A percentile compares a stretch with the other conserved stretches of the same genome.
These are phyloP conservation scores for Naganishia cerealis DNA, from an alignment of 1,284 basidiomycete genomes.

Conservation along the genomic window DNA sequence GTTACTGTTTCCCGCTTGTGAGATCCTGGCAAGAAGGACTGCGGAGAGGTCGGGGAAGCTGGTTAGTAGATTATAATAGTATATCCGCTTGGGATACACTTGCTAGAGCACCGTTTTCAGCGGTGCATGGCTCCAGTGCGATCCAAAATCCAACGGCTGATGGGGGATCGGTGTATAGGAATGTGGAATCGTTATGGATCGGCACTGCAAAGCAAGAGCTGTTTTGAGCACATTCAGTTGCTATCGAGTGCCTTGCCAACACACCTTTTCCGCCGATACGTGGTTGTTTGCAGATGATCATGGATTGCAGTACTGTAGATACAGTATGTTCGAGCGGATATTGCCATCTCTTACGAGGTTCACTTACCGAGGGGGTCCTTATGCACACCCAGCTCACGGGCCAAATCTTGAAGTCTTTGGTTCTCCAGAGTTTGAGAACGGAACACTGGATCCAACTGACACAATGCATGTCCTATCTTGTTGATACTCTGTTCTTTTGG, in stretches of 20 bases:
- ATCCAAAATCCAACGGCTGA: constrained; percentile 94
- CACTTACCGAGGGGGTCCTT: constrained; percentile 72
- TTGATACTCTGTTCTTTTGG: constrained; percentile 67
- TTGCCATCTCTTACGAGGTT: constrained; percentile 9
- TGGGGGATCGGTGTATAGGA: constrained; percentile 81
- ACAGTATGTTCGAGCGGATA: not conserved
- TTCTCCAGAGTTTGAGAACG: constrained; percentile 74
- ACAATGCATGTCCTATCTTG: constrained; percentile 65
- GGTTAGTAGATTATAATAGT: not conserved
- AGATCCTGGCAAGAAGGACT: constrained; percentile 85
- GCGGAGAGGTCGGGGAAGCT: not conserved
- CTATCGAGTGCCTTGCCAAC: constrained; percentile 18
- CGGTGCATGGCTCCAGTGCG: constrained; percentile 82
- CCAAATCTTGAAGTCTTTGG: constrained; percentile 65
- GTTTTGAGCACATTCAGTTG: not conserved
- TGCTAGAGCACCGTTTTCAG: constrained; percentile 75
- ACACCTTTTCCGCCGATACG: constrained; percentile 82
- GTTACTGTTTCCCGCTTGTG: constrained; percentile 71
- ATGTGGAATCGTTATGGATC: constrained; percentile 60
- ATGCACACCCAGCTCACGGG: constrained; percentile 73
- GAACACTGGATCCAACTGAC: constrained; percentile 79
- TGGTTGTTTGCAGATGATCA: constrained; percentile 90
- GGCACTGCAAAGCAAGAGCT: constrained; percentile 57
- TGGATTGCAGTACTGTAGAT: constrained; percentile 76
- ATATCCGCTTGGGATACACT: constrained; percentile 28